Evolutionary conservation across 306 rosid species (phyloP), one percentile per base, ranked within the genome.

Genomic region (Dalbergia oliveri): DNA sequence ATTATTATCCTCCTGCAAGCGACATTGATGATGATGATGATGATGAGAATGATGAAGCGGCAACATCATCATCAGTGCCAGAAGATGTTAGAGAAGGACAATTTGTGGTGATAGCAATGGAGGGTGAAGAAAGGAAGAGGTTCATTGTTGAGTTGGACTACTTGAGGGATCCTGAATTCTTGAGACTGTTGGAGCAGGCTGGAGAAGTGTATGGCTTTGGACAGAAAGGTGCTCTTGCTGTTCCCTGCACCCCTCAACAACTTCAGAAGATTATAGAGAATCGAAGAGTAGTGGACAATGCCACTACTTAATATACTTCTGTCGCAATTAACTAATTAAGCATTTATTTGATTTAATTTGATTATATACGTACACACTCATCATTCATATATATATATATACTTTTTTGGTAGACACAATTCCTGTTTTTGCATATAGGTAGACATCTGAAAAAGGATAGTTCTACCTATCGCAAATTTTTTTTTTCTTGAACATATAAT

Each of bases 161-260:
- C 39, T 78, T 94, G 37, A 80, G 79, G 8, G 78, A 88, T 77
- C 91, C 94, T 49, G 79, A 44, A 57, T 93, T 93, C 76, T 67
- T 90, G 86, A 91, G 64, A 72, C 66, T 91, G 18, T 82, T 90
- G 18, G 93, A 90, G 61, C 63, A 69, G 59, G 95, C 95, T 3
- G 60, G 68, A 79, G 94, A 90, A 79, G 95, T 91, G 66, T 94
- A 72, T 84, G 94, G 98, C 0, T 90, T 86, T 81, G 34, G 23
- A 51, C 97, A 93, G 23, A 86, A 86, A 63, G 98, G 98, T 83
- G 90, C 90, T 73, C 88, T 93, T 64, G 83, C 73, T 5, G 57
- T 93, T 3, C 97, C 97, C 6, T 93, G 94, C 78, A 72, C 16
- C 1, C 94, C 94, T 5, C 87, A 82, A 45, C 88, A 88, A 60